Evolutionary conservation across 495 filamentous ascomycete genomes (phyloP).

Genomic region (Daldinia caldariorum): DNA sequence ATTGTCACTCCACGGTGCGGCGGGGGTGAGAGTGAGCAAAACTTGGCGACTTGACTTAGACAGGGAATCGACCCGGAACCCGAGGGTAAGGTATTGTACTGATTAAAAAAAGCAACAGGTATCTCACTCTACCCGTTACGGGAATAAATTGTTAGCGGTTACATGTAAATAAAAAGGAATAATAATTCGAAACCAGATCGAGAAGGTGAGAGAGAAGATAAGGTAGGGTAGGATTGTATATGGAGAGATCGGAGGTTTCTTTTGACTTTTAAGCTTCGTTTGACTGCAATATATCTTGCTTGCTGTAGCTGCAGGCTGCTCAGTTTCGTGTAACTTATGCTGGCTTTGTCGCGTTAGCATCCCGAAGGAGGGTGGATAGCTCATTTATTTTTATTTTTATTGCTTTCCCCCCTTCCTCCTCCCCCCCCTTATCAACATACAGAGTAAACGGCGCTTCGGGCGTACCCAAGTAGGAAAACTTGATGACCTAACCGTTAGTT

Average conservation of each 20-base stretch:
- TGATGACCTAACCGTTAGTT: constrained; percentile 14
- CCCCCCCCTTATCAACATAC: neutral
- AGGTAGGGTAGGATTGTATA: constrained; percentile 29
- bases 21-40: constrained; percentile 9
- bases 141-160: constrained; percentile 26
- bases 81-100: constrained; percentile 45
- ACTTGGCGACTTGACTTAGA: constrained; percentile 38
- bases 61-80: constrained; percentile 35
- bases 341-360: constrained; percentile 19
- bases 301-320: constrained; percentile 42
- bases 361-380: constrained; percentile 24
- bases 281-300: constrained; percentile 46
- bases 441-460: constrained; percentile 37
- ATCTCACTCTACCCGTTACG: constrained; percentile 26
- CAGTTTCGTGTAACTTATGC: constrained; percentile 39
- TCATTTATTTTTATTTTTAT: constrained; percentile 29
- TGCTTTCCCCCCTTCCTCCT: neutral
- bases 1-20: constrained; percentile 3
- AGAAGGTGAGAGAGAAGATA: constrained; percentile 34
- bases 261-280: constrained; percentile 47
- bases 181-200: constrained; percentile 17
- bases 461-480: constrained; percentile 32
- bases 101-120: constrained; percentile 36
- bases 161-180: constrained; percentile 2
- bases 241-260: constrained; percentile 44